Evolutionary conservation across 805 yeast genomes (phyloP).

Genomic region (Tetrapisispora arboricola): DNA sequence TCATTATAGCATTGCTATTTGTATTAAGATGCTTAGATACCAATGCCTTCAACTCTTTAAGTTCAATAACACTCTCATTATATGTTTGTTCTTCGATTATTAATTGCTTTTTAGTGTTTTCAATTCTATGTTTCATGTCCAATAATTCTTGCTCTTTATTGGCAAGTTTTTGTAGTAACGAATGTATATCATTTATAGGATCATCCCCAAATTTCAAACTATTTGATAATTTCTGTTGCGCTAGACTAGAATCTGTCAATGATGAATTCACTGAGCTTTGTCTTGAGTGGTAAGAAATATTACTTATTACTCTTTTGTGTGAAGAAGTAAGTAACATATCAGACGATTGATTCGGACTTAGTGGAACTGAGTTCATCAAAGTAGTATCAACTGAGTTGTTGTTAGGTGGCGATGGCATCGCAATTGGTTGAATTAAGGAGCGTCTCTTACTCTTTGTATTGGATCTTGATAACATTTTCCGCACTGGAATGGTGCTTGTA

Average conservation of each 20-base stretch:
- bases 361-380: neutral
- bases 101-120: slow-evolving; percentile 36
- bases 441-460: slow-evolving; percentile 14
- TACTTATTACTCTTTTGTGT: slow-evolving; percentile 9
- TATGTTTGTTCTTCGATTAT: slow-evolving; percentile 42
- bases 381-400: neutral
- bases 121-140: slow-evolving; percentile 49
- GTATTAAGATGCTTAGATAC: slow-evolving; percentile 20
- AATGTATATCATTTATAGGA: slow-evolving; percentile 34
- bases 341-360: neutral
- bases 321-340: neutral
- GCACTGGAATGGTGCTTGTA: neutral
- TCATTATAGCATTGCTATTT: neutral
- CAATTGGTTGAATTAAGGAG: slow-evolving; percentile 23
- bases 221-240: slow-evolving; percentile 1
- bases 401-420: slow-evolving; percentile 10
- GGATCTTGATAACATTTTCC: slow-evolving; percentile 6
- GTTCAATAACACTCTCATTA: slow-evolving; percentile 30
- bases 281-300: slow-evolving; percentile 14
- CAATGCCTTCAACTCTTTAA: slow-evolving; percentile 27
- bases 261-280: slow-evolving; percentile 9
- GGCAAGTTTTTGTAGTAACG: slow-evolving; percentile 50
- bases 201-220: neutral
- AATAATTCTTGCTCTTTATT: slow-evolving; percentile 58
- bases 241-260: slow-evolving; percentile 3